Evolutionary conservation across 257 asterid species (phyloP).

Genomic region (Solanum pimpinellifolium): DNA sequence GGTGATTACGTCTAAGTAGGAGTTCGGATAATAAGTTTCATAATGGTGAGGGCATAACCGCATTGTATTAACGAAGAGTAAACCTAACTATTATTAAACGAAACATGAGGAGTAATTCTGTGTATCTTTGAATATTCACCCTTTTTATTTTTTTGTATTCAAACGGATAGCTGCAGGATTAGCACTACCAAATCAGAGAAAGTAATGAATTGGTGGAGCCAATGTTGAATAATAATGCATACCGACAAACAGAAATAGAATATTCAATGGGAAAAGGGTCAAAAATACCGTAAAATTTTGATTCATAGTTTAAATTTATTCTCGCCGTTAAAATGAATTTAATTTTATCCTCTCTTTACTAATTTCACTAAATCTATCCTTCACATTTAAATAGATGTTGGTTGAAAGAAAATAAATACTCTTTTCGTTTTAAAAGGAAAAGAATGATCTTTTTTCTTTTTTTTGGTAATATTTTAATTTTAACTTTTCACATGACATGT

Average conservation of each 20-base stretch:
- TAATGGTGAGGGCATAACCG: too few species aligned
- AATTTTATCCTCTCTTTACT: accelerated
- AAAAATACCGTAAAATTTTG: accelerated
- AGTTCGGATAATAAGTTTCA: too few species aligned
- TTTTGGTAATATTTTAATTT: too few species aligned
- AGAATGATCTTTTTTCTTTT: too few species aligned
- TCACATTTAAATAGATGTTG: not conserved
- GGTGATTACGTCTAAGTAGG: too few species aligned
- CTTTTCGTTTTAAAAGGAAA: too few species aligned
- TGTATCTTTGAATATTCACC: too few species aligned
- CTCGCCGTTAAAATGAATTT: accelerated
- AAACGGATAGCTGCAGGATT: not conserved
- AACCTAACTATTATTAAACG: too few species aligned
- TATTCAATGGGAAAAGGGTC: not conserved
- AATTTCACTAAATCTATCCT: too few species aligned
- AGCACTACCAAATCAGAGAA: not conserved
- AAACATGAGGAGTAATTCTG: too few species aligned
- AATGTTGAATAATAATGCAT: not conserved
- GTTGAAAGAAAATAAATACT: not conserved
- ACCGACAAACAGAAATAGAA: not conserved
- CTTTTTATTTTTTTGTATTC: not conserved
- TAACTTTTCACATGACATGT: accelerated
- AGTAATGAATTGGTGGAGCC: not conserved
- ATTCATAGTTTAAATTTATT: too few species aligned
- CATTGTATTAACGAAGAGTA: too few species aligned